These are phyloP conservation scores for Pyronema omphalodes DNA, from an alignment of 495 filamentous ascomycete genomes.

Conservation along the genomic window DNA sequence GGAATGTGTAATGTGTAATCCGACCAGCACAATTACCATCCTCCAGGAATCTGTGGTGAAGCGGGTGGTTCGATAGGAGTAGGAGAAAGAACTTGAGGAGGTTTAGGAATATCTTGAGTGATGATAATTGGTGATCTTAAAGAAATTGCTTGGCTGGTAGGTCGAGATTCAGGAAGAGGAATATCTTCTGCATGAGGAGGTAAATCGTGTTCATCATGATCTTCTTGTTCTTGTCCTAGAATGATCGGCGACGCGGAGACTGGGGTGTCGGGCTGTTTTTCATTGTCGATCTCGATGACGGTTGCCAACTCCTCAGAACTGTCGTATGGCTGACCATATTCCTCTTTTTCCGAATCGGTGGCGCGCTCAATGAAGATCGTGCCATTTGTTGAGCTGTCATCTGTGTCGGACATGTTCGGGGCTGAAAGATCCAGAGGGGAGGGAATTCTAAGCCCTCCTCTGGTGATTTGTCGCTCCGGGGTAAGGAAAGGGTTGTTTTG, in stretches of 20 bases:
- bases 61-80: background rate
- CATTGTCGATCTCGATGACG: background rate
- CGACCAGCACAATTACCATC: background rate
- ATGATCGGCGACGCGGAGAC: background rate
- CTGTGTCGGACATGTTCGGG: too few relatives aligned
- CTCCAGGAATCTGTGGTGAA: background rate
- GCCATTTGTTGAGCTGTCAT: too few relatives aligned
- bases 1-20: too few relatives aligned
- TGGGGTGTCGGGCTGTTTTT: background rate
- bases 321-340: background rate
- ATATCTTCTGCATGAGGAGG: background rate
- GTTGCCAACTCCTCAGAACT: background rate
- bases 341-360: background rate
- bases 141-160: background rate
- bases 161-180: background rate
- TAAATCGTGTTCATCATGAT: too few relatives aligned
- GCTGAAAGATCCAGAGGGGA: background rate
- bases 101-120: background rate
- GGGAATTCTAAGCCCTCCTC: background rate
- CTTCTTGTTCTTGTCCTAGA: background rate
- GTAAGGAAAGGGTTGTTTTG: constrained; percentile 4
- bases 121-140: background rate
- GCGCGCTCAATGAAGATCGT: background rate
- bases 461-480: background rate
- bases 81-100: background rate